Percentiles rank a stretch among this genome's conserved stretches.
phyloP scores from a whole-genome alignment of 2,329 filamentous ascomycete species.

The Penicillium palitans region DNA sequence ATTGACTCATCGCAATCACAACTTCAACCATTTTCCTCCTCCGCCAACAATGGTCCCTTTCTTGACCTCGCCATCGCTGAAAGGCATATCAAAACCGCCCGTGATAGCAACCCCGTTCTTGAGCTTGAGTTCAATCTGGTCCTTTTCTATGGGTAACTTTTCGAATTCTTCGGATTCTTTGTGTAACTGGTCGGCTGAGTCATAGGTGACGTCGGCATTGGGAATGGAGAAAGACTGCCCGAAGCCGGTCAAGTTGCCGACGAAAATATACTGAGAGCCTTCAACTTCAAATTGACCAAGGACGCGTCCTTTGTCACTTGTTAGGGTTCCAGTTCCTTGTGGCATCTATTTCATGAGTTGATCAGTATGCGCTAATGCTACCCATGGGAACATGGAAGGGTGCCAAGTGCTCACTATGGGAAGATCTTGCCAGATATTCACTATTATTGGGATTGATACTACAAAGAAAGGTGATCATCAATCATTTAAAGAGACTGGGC shows the following conservation, averaged over 20 bases:
- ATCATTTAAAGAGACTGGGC: not conserved
- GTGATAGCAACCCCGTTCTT: constrained; percentile 11
- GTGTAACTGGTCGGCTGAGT: constrained; percentile 9
- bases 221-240: constrained; percentile 10
- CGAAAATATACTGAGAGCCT: constrained; percentile 11
- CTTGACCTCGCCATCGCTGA: constrained; percentile 9
- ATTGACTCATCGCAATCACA: not conserved
- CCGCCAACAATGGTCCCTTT: constrained; percentile 2
- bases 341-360: constrained; percentile 4
- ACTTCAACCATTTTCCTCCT: constrained; percentile 10
- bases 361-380: not conserved
- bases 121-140: constrained; percentile 9
- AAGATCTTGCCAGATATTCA: not conserved
- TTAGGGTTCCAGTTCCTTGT: constrained; percentile 11
- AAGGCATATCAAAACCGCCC: constrained; percentile 13
- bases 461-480: not conserved
- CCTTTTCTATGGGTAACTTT: constrained; percentile 6
- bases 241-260: constrained; percentile 5
- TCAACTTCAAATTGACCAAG: constrained; percentile 14
- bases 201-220: constrained; percentile 10
- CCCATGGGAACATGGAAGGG: not conserved
- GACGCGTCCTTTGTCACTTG: constrained; percentile 12
- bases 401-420: not conserved
- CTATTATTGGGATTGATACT: not conserved
- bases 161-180: constrained; percentile 8